Base-by-base conservation (phyloP, 768 basidiomycete genomes). In the Suillus spraguei region DNA sequence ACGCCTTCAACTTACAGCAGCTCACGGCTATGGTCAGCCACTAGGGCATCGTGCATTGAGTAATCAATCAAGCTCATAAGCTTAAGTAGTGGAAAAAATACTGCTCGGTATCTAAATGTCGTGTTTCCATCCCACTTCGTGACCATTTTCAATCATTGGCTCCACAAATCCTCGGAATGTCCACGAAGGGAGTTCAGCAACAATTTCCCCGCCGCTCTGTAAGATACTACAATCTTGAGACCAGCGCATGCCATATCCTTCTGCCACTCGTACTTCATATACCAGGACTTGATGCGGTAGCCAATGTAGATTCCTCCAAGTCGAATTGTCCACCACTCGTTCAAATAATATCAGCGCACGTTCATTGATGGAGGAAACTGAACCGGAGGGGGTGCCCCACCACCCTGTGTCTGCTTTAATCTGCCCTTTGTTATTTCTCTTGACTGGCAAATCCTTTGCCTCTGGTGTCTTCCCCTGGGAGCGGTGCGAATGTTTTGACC, bases 181-280 rank as follows among this genome's bases (percentile, higher is more conserved):
- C 88, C 87, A 88, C 2, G 78, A 75, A 6, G 69, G 14, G 11
- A 39, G 65, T 24, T 66, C 59, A 24, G 14, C 35, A n/a, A 28
- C 32, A 53, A 16, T 60, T 39, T 36, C 41, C 32, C 59, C 49
- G 35, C 54, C 28, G 35, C 72, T 67, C 35, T 59, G 66, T 60
- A 60, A 32, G 39, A 59, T 65, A 55, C 71, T 71, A 24, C 72
- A 73, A 71, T 86, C 79, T 69, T 83, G 86, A 2, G 85, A 83
- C 87, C 87, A 88, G 14, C 87, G 78, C 86, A 88, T 85, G 0
- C 87, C 87, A 74, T 88, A 89, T 0, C 87, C 87, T 61, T 85
- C 85, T 5, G 74, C 66, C 24, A 87, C 82, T 61, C 87, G 76
- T 8, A 81, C 80, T 68, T 89, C 87, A 67, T 88, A 89, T 33